phyloP scores from a whole-genome alignment of 768 basidiomycete species.

The Suillus subaureus region DNA sequence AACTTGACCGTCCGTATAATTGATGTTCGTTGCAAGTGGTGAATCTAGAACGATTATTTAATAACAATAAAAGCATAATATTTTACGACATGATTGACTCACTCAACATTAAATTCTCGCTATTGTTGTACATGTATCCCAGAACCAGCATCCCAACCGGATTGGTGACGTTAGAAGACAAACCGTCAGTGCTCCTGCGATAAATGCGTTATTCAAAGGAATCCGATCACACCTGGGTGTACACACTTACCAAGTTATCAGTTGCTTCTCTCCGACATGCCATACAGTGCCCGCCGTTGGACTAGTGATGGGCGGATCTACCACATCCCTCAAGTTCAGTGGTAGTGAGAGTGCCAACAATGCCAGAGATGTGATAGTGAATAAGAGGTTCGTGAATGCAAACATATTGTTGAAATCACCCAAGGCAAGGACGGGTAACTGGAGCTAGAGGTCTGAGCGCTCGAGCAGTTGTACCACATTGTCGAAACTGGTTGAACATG shows the following conservation, averaged over 20 bases:
- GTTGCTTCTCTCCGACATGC: constrained; percentile 45
- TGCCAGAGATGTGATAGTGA: constrained; percentile 24
- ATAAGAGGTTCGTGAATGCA: constrained; percentile 26
- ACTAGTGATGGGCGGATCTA: constrained; percentile 48
- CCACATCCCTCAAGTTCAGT: constrained; percentile 44
- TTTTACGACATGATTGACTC: constrained; percentile 10
- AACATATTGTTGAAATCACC: background rate
- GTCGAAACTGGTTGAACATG: background rate
- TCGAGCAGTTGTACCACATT: background rate
- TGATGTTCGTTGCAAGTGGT: constrained; percentile 37
- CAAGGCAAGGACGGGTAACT: background rate
- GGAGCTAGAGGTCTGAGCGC: background rate
- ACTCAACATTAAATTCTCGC: constrained; percentile 35
- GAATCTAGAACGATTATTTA: constrained; percentile 24
- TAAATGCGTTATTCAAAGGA: constrained; percentile 47
- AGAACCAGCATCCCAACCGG: constrained; percentile 34
- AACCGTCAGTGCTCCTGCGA: constrained; percentile 18
- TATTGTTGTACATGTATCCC: constrained; percentile 26
- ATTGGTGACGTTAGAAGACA: constrained; percentile 33
- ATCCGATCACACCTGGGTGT: constrained; percentile 31
- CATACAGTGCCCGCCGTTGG: constrained; percentile 45
- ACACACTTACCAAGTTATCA: constrained; percentile 52
- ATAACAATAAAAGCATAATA: constrained; percentile 12
- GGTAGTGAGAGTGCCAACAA: constrained; percentile 33
- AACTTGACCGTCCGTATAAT: constrained; percentile 33